Conservation (phyloP, 331 rosid genomes). For the Malus hybrid region DNA sequence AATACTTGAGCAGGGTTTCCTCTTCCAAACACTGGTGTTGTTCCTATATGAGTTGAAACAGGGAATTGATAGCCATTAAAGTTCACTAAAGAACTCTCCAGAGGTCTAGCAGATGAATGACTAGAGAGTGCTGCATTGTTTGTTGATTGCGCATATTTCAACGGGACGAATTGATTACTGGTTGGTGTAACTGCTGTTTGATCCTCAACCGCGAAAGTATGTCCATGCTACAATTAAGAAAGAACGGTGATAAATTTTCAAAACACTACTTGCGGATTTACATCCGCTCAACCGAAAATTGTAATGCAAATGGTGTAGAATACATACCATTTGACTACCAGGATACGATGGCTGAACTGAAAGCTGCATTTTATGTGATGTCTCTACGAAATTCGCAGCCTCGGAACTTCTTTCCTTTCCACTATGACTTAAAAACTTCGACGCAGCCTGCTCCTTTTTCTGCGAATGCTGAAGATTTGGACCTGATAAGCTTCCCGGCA, state of each 20-base stretch:
- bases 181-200: slow-evolving; percentile 31
- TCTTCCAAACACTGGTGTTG: slow-evolving; percentile 35
- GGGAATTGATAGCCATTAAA: slow-evolving; percentile 48
- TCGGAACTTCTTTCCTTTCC: slow-evolving; percentile 22
- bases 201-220: slow-evolving; percentile 37
- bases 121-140: slow-evolving; percentile 23
- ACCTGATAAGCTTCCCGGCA: slow-evolving; percentile 27
- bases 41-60: slow-evolving; percentile 41
- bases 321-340: slow-evolving; percentile 42
- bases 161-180: slow-evolving; percentile 29
- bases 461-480: slow-evolving; percentile 15
- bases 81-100: slow-evolving; percentile 36
- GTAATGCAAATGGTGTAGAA: background rate
- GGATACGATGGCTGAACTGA: slow-evolving; percentile 26
- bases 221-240: slow-evolving; percentile 40
- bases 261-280: background rate
- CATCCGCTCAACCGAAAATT: background rate
- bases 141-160: slow-evolving; percentile 20
- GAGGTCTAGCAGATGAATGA: slow-evolving; percentile 35
- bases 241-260: background rate
- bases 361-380: slow-evolving; percentile 34
- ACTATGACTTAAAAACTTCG: slow-evolving; percentile 14
- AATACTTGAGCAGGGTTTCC: slow-evolving; percentile 43
- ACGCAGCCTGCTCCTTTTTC: slow-evolving; percentile 23
- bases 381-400: slow-evolving; percentile 22